phyloP scores from a whole-genome alignment of 208 protist species.

The Trichomonas vaginalis region DNA sequence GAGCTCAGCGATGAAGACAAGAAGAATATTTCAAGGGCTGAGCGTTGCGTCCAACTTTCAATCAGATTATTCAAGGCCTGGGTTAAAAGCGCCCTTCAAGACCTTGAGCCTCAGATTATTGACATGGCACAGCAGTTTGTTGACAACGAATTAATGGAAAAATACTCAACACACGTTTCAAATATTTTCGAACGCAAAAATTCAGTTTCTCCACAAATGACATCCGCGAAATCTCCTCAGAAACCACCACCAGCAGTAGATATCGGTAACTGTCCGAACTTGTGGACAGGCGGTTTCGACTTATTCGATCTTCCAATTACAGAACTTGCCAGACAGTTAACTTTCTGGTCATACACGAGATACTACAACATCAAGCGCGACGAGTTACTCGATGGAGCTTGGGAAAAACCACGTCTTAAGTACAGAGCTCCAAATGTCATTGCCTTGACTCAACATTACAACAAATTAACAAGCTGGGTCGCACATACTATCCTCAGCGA shows the following conservation, averaged over 20 bases:
- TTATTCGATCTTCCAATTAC: background rate
- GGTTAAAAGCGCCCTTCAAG: background rate
- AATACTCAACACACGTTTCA: background rate
- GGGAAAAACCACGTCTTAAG: background rate
- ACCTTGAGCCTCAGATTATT: background rate
- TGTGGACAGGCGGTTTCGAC: background rate
- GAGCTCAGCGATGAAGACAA: no score
- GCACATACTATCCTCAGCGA: background rate
- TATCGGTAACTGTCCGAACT: background rate
- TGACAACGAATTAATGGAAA: background rate
- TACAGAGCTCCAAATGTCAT: background rate
- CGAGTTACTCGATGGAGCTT: background rate
- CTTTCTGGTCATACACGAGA: background rate
- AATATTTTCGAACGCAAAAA: background rate
- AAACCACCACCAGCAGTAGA: background rate
- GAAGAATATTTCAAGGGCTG: background rate
- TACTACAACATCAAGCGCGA: background rate
- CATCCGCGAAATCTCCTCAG: background rate
- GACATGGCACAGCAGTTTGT: background rate
- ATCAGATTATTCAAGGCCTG: background rate
- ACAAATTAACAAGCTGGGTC: background rate
- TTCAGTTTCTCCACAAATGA: background rate
- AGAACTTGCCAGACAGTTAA: background rate
- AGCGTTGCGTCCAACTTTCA: background rate
- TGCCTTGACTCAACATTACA: background rate